A percentile compares a stretch with the other conserved stretches of the same genome.
Conservation (phyloP, 2,329 filamentous ascomycete genomes). For the Lachnellula subtilissima region DNA sequence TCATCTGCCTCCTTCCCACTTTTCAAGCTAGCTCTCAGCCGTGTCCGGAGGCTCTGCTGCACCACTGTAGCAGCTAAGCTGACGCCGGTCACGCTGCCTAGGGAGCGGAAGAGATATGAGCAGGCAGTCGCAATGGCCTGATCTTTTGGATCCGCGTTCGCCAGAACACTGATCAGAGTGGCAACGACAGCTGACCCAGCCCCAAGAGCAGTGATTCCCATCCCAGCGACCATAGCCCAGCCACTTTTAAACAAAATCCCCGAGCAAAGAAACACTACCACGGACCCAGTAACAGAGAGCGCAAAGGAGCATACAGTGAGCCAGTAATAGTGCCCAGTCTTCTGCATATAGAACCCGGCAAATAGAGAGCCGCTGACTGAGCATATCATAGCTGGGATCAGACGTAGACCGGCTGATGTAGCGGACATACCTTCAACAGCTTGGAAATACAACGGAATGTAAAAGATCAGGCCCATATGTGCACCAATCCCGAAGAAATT, state of each 20-base stretch:
- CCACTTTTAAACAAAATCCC: conserved; percentile 48
- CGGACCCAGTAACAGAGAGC: conserved; percentile 48
- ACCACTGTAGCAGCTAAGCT: conserved; percentile 62
- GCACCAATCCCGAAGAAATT: conserved; percentile 69
- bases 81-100: conserved; percentile 66
- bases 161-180: conserved; percentile 65
- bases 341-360: conserved; percentile 62
- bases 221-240: conserved; percentile 50
- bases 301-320: conserved; percentile 56
- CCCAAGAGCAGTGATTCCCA: conserved; percentile 45
- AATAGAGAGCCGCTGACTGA: conserved; percentile 61
- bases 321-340: conserved; percentile 67
- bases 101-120: conserved; percentile 73
- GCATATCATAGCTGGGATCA: conserved; percentile 61
- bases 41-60: conserved; percentile 60
- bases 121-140: conserved; percentile 73
- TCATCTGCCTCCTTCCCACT: conserved; percentile 54
- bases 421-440: conserved; percentile 62
- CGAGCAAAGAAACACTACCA: conserved; percentile 52
- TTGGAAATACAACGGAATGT: conserved; percentile 75
- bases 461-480: conserved; percentile 48
- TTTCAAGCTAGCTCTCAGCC: conserved; percentile 49
- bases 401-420: conserved; percentile 56
- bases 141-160: conserved; percentile 62
- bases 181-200: conserved; percentile 63